Conservation (phyloP, 805 yeast species). For the Babjeviella inositovora region DNA sequence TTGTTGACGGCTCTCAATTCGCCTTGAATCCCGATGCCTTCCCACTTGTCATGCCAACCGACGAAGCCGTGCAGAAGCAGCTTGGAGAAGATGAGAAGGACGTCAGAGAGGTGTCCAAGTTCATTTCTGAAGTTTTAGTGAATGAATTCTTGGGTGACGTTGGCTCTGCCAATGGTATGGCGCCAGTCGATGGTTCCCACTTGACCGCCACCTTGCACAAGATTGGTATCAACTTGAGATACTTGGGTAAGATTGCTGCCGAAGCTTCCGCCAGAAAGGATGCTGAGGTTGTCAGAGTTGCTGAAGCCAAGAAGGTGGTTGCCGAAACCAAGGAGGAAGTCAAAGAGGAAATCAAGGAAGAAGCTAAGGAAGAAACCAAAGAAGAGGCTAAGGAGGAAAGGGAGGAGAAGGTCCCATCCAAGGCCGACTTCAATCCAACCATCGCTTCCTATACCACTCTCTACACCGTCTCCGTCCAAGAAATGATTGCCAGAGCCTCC, state of each 20-base stretch:
- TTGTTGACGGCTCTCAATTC: slow-evolving; percentile 34
- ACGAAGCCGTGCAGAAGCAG: slow-evolving; percentile 14
- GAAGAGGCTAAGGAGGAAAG: slow-evolving; percentile 11
- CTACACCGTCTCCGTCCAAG: slow-evolving; percentile 31
- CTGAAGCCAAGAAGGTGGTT: slow-evolving; percentile 7
- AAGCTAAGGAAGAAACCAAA: slow-evolving; percentile 13
- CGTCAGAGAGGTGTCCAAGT: slow-evolving; percentile 57
- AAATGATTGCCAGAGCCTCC: slow-evolving; percentile 65
- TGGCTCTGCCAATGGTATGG: slow-evolving; percentile 24
- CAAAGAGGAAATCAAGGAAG: slow-evolving; percentile 9
- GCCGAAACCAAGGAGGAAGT: slow-evolving; percentile 8
- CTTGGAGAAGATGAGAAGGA: slow-evolving; percentile 32
- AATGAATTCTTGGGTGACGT: slow-evolving; percentile 47
- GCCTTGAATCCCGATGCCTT: slow-evolving; percentile 73
- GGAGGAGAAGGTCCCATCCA: slow-evolving; percentile 10
- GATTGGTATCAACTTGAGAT: slow-evolving; percentile 79
- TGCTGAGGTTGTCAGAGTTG: slow-evolving; percentile 5
- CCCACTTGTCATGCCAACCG: slow-evolving; percentile 18
- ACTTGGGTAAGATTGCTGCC: slow-evolving; percentile 51
- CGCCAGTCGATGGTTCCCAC: slow-evolving; percentile 76
- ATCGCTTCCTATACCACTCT: slow-evolving; percentile 29
- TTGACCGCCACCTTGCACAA: slow-evolving; percentile 55
- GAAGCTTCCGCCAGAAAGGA: slow-evolving; percentile 9
- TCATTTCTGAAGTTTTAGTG: slow-evolving; percentile 39
- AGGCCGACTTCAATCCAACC: slow-evolving; percentile 22